Base-by-base conservation (phyloP, 2,329 filamentous ascomycete genomes). In the Daldinia sp. region DNA sequence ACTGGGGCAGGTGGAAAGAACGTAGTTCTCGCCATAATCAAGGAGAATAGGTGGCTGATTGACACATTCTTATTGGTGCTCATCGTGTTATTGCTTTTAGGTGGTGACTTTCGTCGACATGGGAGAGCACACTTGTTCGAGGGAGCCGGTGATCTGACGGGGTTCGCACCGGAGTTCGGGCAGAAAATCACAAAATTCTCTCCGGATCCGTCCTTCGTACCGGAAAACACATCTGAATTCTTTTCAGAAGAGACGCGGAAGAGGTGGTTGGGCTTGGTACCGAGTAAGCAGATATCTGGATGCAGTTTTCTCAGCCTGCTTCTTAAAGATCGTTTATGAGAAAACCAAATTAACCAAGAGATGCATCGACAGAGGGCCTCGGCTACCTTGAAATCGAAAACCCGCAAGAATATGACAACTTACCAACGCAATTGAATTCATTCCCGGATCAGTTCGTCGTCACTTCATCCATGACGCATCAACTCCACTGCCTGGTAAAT, bases 381-480 rank as follows among this genome's bases (percentile, higher is more conserved):
- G 79, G 78, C 39, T 81, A 79, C 63, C 70, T 80, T 17, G 66
- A 73, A 30, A 68, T 80, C 48, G 71, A 77, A 41, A 49, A 77
- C 49, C 75, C 77, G 0, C 51, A 69, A 5, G 62, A 67, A 10
- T 76, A 77, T 68, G 69, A 77, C 39, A 76, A 78, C 67, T 73
- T 80, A 9, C 78, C 78, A 2, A 72, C 69, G 4, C 74, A 69
- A 13, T 69, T 81, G 6, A 43, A 72, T 13, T 70, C 67, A 15
- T 79, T 72, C 58, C 66, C 71, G 2, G 67, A 72, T 13, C 71
- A 74, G 35, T 78, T 76, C 39, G 75, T 77, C 48, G 80, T 77
- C 66, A 80, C 79, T 1, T 79, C 79, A 0, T 77, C 76, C 1
- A 75, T 80, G 64, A 81, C 79, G 3, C 79, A 81, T 60, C 79